Percentiles rank a stretch among this genome's conserved stretches.
Conservation (phyloP, 805 yeast genomes). For the Cyberlindnera misumaiensis region DNA sequence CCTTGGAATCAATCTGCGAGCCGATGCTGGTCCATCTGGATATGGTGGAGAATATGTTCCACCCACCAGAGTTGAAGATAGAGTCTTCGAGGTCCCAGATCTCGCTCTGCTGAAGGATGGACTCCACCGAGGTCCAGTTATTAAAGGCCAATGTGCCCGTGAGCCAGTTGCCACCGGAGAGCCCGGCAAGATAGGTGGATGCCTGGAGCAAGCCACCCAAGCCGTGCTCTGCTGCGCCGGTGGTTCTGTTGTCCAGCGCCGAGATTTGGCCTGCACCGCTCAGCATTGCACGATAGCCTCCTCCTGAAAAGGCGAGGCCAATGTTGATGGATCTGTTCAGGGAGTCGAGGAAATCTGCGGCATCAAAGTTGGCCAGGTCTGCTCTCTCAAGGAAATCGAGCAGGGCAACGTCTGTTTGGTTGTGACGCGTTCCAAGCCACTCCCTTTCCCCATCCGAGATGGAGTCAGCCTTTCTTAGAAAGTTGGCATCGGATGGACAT, state of each 20-base stretch:
- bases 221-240: slow-evolving; percentile 43
- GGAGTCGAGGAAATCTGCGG: slow-evolving; percentile 30
- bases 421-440: slow-evolving; percentile 42
- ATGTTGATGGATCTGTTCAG: slow-evolving; percentile 37
- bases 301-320: slow-evolving; percentile 71
- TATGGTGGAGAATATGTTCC: slow-evolving; percentile 35
- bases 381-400: slow-evolving; percentile 33
- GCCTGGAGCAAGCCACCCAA: slow-evolving; percentile 69
- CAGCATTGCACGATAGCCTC: slow-evolving; percentile 88
- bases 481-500: slow-evolving; percentile 35
- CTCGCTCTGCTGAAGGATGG: slow-evolving; percentile 6
- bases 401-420: slow-evolving; percentile 25
- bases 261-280: slow-evolving; percentile 77
- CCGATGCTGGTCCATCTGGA: slow-evolving; percentile 44
- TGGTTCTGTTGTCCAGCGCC: slow-evolving; percentile 69
- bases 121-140: slow-evolving; percentile 27
- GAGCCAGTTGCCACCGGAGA: slow-evolving; percentile 83
- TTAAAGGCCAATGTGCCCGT: slow-evolving; percentile 62
- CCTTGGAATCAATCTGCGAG: slow-evolving; percentile 40
- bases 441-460: slow-evolving; percentile 42
- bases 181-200: slow-evolving; percentile 63
- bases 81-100: slow-evolving; percentile 32
- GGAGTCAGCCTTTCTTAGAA: slow-evolving; percentile 40
- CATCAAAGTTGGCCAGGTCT: slow-evolving; percentile 40
- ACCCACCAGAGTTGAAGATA: slow-evolving; percentile 58